Evolutionary conservation across 495 filamentous ascomycete genomes (phyloP), one percentile per base, ranked within the genome.

Genomic region (Thozetella sp.): DNA sequence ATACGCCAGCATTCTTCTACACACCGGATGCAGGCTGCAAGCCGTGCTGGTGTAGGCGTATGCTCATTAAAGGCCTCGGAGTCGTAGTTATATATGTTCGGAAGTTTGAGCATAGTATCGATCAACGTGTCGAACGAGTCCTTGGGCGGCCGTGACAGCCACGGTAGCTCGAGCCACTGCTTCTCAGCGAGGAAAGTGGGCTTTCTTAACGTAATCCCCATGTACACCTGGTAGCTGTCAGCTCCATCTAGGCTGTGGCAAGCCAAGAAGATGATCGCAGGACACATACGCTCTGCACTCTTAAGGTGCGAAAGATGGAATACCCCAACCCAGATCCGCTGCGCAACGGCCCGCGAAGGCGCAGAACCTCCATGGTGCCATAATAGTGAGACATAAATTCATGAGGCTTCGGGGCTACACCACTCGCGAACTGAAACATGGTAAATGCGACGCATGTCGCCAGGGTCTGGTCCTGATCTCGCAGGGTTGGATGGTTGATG

Each of bases 161-260:
- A 48, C 10, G 43, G 43, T 3, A 19, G 6, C n/a, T 48, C 43
- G 6, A 48, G 43, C 43, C 43, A 48, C 10, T 48, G 11, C 43
- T 48, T 48, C 43, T 48, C 43, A n/a, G 43, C 43, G 43, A 48
- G 43, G n/a, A 48, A 48, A n/a, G 9, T 48, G 43, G 43, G n/a
- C n/a, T 19, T 11, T 20, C n/a, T 48, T 11, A 3, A 3, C 43
- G 3, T 10, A 4, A 48, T 48, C 11, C 43, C n/a, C 6, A 48
- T 9, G n/a, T 48, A 48, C 20, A 48, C n/a, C 43, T 48, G 43
- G 3, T 9, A 20, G 10, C 43, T 20, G 43, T 48, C 43, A 48
- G 43, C 43, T 11, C 4, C 6, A n/a, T 20, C 43, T 19, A 20
- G 6, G 20, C 43, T 11, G 43, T 3, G 11, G n/a, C 43, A n/a